Evolutionary conservation across 2,329 filamentous ascomycete genomes (phyloP).

Genomic region (Aspergillus ibericus): DNA sequence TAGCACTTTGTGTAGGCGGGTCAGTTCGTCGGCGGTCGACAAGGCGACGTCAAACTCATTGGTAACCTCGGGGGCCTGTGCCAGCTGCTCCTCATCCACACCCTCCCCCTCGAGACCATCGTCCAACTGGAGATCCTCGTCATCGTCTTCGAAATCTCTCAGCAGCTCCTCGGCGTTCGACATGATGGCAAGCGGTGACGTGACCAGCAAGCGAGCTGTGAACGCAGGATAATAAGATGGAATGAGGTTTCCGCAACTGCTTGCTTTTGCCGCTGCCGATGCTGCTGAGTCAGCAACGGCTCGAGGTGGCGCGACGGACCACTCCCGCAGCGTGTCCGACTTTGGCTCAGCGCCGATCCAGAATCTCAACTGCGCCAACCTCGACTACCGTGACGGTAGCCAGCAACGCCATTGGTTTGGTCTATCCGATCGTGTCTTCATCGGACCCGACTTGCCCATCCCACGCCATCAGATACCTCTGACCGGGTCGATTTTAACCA

Average conservation of each 20-base stretch:
- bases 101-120: slow-evolving; percentile 64
- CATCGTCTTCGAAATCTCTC: slow-evolving; percentile 74
- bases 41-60: slow-evolving; percentile 85
- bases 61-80: slow-evolving; percentile 68
- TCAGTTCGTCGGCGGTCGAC: slow-evolving; percentile 88
- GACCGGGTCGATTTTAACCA: neutral
- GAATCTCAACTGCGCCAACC: neutral
- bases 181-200: slow-evolving; percentile 53
- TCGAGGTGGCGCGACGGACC: slow-evolving; percentile 17
- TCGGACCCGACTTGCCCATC: neutral
- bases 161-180: slow-evolving; percentile 91
- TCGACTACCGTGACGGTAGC: neutral
- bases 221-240: neutral
- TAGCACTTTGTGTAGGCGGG: slow-evolving; percentile 92
- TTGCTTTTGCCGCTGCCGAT: neutral
- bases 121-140: slow-evolving; percentile 69
- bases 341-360: slow-evolving; percentile 8
- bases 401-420: neutral
- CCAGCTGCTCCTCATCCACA: slow-evolving; percentile 58
- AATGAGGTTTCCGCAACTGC: neutral
- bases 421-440: neutral
- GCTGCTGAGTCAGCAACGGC: slow-evolving; percentile 16
- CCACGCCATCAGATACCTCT: neutral
- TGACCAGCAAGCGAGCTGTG: neutral
- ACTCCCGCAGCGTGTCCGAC: slow-evolving; percentile 18